Evolutionary conservation across 1,284 basidiomycete genomes (phyloP).

Genomic region (Pseudozyma sp.): DNA sequence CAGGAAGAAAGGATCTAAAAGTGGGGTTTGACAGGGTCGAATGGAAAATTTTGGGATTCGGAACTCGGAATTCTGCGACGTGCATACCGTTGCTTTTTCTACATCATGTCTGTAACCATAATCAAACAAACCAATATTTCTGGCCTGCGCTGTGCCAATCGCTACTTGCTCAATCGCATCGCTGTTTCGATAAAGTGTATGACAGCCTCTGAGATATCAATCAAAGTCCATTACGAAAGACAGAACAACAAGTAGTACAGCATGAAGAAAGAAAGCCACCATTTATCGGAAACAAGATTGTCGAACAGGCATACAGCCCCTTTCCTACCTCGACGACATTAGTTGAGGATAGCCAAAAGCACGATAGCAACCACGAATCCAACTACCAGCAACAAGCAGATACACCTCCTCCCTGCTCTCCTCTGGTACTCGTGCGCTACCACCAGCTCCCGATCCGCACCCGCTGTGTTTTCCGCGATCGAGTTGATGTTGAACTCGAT

Average conservation of each 20-base stretch:
- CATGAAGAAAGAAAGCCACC: background rate
- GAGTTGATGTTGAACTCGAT: conserved; percentile 94
- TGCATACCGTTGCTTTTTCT: background rate
- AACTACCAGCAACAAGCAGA: conserved; percentile 88
- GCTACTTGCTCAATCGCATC: too few relatives aligned
- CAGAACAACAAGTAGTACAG: conserved; percentile 2
- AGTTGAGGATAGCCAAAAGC: conserved; percentile 75
- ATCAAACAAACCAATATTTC: background rate
- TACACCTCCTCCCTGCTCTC: conserved; percentile 87
- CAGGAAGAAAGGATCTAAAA: background rate
- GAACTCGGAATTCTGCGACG: conserved; percentile 16
- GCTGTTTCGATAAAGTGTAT: too few relatives aligned
- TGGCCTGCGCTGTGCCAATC: background rate
- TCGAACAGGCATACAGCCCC: too few relatives aligned
- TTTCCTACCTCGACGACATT: too few relatives aligned
- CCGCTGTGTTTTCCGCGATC: conserved; percentile 84
- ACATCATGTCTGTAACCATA: background rate
- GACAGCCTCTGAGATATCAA: too few relatives aligned
- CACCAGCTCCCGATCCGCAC: conserved; percentile 86
- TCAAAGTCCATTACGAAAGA: conserved; percentile 17
- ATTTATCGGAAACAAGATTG: background rate
- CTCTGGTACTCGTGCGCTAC: conserved; percentile 94
- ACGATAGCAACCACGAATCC: conserved; percentile 89
- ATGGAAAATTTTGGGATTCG: conserved; percentile 36
- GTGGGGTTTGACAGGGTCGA: conserved; percentile 5